Evolutionary conservation across 1,139 yeast genomes (phyloP).

Genomic region (Hyphopichia wangnamkhiaoensis): DNA sequence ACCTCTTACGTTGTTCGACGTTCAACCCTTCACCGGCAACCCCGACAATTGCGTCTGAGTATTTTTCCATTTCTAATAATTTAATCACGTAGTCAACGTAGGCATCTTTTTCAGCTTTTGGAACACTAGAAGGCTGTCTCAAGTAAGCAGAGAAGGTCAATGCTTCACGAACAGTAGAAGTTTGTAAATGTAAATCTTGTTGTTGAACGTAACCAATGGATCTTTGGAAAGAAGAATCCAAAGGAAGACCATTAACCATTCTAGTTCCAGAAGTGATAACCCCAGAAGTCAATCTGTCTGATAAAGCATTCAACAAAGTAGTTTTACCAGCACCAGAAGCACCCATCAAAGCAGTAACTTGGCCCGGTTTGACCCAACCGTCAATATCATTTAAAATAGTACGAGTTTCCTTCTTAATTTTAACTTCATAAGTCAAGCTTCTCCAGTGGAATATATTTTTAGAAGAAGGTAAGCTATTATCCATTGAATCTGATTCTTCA

Average conservation of each 20-base stretch:
- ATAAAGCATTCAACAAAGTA: constrained; percentile 32
- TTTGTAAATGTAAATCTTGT: constrained; percentile 39
- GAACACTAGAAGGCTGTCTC: constrained; percentile 32
- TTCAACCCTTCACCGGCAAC: constrained; percentile 43
- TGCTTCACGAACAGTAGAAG: constrained; percentile 41
- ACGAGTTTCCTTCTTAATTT: constrained; percentile 56
- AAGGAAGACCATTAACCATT: constrained; percentile 37
- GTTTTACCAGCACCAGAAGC: constrained; percentile 40
- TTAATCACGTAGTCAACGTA: constrained; percentile 39
- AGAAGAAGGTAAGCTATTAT: constrained; percentile 9
- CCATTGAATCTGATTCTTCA: background rate
- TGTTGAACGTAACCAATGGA: constrained; percentile 45
- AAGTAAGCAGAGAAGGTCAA: constrained; percentile 36
- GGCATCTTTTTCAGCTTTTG: constrained; percentile 31
- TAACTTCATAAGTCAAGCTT: constrained; percentile 49
- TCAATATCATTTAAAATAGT: constrained; percentile 25
- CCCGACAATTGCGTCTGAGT: constrained; percentile 41
- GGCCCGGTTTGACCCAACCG: constrained; percentile 37
- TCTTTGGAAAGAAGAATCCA: constrained; percentile 40
- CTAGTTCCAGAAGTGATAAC: constrained; percentile 33
- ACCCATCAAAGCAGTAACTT: constrained; percentile 31
- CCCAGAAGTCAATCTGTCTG: constrained; percentile 37
- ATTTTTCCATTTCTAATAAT: constrained; percentile 36
- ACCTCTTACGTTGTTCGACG: constrained; percentile 39
- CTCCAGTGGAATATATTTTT: constrained; percentile 41